phyloP scores from a whole-genome alignment of 108 stramenopile genomes.

The Discostella stelligeroides region DNA sequence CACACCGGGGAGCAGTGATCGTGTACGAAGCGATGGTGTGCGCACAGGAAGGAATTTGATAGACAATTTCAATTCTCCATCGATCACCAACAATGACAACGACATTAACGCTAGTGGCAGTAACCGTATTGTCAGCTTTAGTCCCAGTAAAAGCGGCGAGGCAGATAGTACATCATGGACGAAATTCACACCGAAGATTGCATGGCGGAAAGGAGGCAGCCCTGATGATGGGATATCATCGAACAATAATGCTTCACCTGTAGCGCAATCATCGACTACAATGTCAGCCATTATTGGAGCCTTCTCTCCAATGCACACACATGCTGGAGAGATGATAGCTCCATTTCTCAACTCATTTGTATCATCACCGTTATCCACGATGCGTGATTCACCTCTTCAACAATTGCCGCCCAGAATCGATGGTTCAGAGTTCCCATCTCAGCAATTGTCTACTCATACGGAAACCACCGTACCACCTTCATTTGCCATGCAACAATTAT shows the following conservation, averaged over 20 bases:
- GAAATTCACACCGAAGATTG: conserved; percentile 1
- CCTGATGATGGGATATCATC: background rate
- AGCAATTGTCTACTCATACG: no score
- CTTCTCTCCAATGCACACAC: background rate
- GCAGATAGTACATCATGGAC: background rate
- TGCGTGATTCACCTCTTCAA: background rate
- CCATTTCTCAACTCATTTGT: conserved; percentile 2
- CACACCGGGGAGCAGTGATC: background rate
- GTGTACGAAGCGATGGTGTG: background rate
- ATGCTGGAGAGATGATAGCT: background rate
- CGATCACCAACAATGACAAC: background rate
- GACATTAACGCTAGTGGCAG: background rate
- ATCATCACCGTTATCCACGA: background rate
- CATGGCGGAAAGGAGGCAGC: background rate
- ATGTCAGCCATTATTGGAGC: no score
- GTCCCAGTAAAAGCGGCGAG: background rate
- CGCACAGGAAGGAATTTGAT: conserved; percentile 8
- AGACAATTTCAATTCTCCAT: conserved; percentile 14
- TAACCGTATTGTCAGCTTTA: background rate
- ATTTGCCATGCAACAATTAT: background rate
- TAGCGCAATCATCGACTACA: background rate
- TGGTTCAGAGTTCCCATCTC: no score
- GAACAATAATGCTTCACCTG: background rate
- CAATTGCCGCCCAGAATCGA: no score
- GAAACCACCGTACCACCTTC: background rate